A percentile compares a stretch with the other conserved stretches of the same genome.
Evolutionary conservation across 768 basidiomycete species (phyloP).

Genomic region (Exidia glandulosa): DNA sequence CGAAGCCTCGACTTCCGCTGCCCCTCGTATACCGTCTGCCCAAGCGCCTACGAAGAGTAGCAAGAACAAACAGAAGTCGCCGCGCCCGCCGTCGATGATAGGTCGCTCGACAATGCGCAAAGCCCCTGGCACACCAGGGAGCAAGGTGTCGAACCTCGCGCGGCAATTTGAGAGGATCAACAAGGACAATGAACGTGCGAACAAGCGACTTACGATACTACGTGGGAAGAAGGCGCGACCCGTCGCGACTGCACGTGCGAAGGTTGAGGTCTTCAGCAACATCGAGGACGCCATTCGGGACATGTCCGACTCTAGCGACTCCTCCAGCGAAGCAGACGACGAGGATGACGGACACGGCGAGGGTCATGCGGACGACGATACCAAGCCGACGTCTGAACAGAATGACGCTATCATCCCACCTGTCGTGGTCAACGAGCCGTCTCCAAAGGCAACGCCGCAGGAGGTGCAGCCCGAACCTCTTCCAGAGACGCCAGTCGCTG

Average conservation of each 20-base stretch:
- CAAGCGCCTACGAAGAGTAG: not conserved
- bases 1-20: not conserved
- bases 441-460: slow-evolving; percentile 9
- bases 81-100: slow-evolving; percentile 20
- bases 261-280: slow-evolving; percentile 79
- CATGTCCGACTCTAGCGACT: slow-evolving; percentile 62
- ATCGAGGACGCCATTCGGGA: slow-evolving; percentile 84
- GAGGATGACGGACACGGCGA: slow-evolving; percentile 55
- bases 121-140: slow-evolving; percentile 33
- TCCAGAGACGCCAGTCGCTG: too few species aligned
- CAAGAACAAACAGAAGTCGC: slow-evolving; percentile 23
- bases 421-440: not conserved
- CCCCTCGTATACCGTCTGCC: not conserved
- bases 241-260: slow-evolving; percentile 78
- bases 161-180: slow-evolving; percentile 83
- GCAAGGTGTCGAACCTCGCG: slow-evolving; percentile 78
- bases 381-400: slow-evolving; percentile 17
- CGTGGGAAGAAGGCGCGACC: slow-evolving; percentile 81
- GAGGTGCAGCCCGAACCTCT: slow-evolving; percentile 5
- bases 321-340: slow-evolving; percentile 54
- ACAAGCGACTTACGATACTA: slow-evolving; percentile 74
- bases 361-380: slow-evolving; percentile 16
- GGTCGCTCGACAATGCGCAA: slow-evolving; percentile 42
- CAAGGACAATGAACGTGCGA: slow-evolving; percentile 62
- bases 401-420: not conserved